Base-by-base conservation (phyloP, 108 stramenopile species). In the Fistulifera pelliculosa region DNA sequence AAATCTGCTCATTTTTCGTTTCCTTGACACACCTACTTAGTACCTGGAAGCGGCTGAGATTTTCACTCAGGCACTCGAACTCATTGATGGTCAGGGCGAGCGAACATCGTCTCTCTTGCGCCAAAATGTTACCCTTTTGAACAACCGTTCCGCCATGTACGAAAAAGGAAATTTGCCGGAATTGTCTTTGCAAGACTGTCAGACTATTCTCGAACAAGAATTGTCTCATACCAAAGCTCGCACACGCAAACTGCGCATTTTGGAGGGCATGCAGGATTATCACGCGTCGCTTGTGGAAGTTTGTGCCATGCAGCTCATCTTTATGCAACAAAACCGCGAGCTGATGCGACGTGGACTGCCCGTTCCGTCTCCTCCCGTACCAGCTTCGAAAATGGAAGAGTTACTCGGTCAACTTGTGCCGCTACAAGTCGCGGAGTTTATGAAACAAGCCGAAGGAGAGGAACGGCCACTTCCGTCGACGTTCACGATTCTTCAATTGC, bases 141-240 rank as follows among this genome's bases (percentile, higher is more conserved):
- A 94, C 68, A 94, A 94, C 49, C 83, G 92, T n/a, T 73, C 73
- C 23, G 92, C 92, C 71, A 94, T 94, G 88, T 94, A 94, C 62
- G 92, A 94, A 68, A 94, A 94, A 69, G 87, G 73, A n/a, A 70
- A 68, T 54, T 43, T 79, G 12, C 71, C 79, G 5, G 87, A 89
- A 47, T 64, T 94, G 5, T 87, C 92, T 38, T 58, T 94, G 41
- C 71, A 68, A 54, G 90, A 92, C 71, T 92, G 90, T 59, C 56
- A 64, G 51, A 61, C 58, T 19, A 79, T 92, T 47, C 61, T 92
- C 15, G 72, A 73, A 11, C 56, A 66, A 35, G 83, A 88, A 54
- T 62, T 67, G 6, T 38, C 52, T 3, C 93, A 94, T 54, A 38
- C 44, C 63, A 94, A 90, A 68, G 93, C 93, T 1, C 58, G 93